Evolutionary conservation across 768 basidiomycete species (phyloP).

Genomic region (Mrakia blollopis): DNA sequence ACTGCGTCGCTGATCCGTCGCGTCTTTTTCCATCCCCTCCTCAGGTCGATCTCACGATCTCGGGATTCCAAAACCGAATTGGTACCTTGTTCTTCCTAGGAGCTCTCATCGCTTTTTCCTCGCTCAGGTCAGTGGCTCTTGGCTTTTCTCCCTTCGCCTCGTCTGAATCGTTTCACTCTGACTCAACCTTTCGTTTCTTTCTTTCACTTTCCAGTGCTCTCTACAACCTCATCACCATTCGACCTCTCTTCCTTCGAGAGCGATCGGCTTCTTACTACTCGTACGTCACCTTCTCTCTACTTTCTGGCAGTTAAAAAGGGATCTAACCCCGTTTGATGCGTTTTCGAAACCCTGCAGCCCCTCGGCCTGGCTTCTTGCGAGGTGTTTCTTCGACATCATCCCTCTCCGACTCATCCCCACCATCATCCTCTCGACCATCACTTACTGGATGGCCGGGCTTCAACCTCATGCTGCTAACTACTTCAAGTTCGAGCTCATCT

Average conservation of each 20-base stretch:
- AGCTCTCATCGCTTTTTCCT: conserved; percentile 82
- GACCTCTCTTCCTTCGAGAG: conserved; percentile 84
- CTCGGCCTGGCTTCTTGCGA: conserved; percentile 82
- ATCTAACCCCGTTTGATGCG: neutral
- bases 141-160: neutral
- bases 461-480: conserved; percentile 69
- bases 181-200: neutral
- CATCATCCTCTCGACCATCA: conserved; percentile 72
- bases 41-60: conserved; percentile 50
- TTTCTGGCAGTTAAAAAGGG: neutral
- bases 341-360: conserved; percentile 62
- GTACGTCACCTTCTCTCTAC: conserved; percentile 45
- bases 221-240: conserved; percentile 76
- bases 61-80: conserved; percentile 56
- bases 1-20: neutral
- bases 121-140: conserved; percentile 51
- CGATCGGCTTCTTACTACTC: conserved; percentile 80
- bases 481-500: conserved; percentile 91
- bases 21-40: neutral
- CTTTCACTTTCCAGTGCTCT: conserved; percentile 54
- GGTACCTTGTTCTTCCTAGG: conserved; percentile 94
- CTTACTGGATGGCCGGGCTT: conserved; percentile 82
- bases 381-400: conserved; percentile 81
- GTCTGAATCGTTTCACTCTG: neutral
- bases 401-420: conserved; percentile 85